Conservation (phyloP, 495 filamentous ascomycete species). For the Cenococcum geophilum region DNA sequence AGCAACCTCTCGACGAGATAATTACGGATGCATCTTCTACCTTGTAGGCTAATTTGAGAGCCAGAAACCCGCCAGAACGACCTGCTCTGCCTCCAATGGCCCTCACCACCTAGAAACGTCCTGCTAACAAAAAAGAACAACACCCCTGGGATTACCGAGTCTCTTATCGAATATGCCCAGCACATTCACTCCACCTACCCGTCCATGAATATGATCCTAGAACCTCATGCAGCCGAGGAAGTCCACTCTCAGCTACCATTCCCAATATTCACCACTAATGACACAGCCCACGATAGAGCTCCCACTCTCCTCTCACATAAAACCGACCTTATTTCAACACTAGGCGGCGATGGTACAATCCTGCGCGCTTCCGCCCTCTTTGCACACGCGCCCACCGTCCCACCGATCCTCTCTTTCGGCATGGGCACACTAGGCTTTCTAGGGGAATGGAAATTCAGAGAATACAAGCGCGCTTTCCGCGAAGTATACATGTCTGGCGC, state of each 20-base stretch:
- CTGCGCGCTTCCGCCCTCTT: constrained; percentile 87
- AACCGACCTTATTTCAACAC: constrained; percentile 77
- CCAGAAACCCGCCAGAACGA: constrained; percentile 51
- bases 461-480: constrained; percentile 83
- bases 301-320: constrained; percentile 50
- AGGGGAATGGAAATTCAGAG: constrained; percentile 91
- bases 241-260: constrained; percentile 69
- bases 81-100: constrained; percentile 83
- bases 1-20: too few relatives aligned
- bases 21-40: too few relatives aligned
- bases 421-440: constrained; percentile 96
- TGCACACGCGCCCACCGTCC: constrained; percentile 70
- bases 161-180: constrained; percentile 72
- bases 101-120: constrained; percentile 79
- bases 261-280: constrained; percentile 60
- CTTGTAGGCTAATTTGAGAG: too few relatives aligned
- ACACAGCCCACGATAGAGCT: not conserved
- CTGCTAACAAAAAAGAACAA: constrained; percentile 83
- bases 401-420: constrained; percentile 89
- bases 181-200: constrained; percentile 78
- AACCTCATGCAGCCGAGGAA: constrained; percentile 63
- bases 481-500: constrained; percentile 92
- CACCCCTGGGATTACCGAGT: constrained; percentile 61
- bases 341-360: constrained; percentile 95
- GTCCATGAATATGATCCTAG: constrained; percentile 72